Conservation (phyloP, 768 basidiomycete species). For the Amanita molliuscula region DNA sequence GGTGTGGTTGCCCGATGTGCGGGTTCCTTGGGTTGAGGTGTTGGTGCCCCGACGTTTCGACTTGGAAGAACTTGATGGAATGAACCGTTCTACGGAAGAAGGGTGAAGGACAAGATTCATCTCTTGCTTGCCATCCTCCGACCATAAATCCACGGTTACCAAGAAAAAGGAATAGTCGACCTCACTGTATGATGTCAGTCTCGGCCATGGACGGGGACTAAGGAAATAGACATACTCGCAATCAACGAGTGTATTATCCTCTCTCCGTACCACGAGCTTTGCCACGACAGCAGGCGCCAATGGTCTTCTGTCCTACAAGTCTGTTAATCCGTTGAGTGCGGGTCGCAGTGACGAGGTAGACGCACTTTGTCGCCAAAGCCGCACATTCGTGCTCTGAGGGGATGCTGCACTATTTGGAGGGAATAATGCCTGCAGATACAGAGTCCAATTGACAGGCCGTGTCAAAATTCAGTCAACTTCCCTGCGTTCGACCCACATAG, state of each 20-base stretch:
- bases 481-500: slow-evolving; percentile 59
- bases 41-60: slow-evolving; percentile 31
- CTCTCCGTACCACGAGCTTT: slow-evolving; percentile 65
- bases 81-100: slow-evolving; percentile 65
- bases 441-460: slow-evolving; percentile 10
- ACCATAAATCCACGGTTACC: slow-evolving; percentile 91
- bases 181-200: slow-evolving; percentile 37
- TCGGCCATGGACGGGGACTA: background rate
- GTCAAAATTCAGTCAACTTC: slow-evolving; percentile 20
- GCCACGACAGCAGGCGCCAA: slow-evolving; percentile 86
- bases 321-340: slow-evolving; percentile 9
- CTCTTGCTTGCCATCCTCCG: slow-evolving; percentile 68
- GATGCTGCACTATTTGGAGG: slow-evolving; percentile 80
- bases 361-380: slow-evolving; percentile 92
- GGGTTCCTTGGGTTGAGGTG: slow-evolving; percentile 22
- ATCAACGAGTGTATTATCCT: slow-evolving; percentile 58
- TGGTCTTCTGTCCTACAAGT: slow-evolving; percentile 75
- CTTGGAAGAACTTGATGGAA: slow-evolving; percentile 37
- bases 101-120: slow-evolving; percentile 88
- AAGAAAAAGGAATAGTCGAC: slow-evolving; percentile 84
- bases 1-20: slow-evolving; percentile 34
- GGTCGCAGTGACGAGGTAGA: slow-evolving; percentile 7
- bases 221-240: slow-evolving; percentile 50
- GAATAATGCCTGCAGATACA: slow-evolving; percentile 55
- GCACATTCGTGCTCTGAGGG: slow-evolving; percentile 87